Conservation (phyloP, 2,329 filamentous ascomycete species). For the Chaetomium sp. region DNA sequence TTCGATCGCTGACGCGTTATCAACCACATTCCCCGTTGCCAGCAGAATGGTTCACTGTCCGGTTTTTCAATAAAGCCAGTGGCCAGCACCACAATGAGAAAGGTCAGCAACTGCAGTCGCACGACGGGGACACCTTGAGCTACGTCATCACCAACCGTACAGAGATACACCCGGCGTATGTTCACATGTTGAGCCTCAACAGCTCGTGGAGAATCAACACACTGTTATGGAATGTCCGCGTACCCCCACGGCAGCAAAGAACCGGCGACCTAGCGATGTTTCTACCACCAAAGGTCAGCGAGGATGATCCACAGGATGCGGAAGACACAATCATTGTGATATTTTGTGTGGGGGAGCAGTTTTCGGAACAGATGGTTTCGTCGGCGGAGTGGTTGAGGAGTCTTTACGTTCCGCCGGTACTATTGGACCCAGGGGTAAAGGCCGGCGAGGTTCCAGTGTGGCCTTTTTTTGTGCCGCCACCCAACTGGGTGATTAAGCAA, state of each 20-base stretch:
- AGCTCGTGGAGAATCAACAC: constrained; percentile 13
- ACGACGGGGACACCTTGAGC: constrained; percentile 8
- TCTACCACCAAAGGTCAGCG: constrained; percentile 5
- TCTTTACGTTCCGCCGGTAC: constrained; percentile 14
- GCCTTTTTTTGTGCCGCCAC: constrained; percentile 15
- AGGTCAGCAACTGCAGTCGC: neutral
- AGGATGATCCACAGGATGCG: neutral
- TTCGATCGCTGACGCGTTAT: constrained; percentile 9
- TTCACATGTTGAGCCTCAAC: constrained; percentile 19
- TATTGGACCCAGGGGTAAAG: neutral
- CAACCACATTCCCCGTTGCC: constrained; percentile 9
- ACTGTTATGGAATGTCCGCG: constrained; percentile 14
- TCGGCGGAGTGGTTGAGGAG: constrained; percentile 11
- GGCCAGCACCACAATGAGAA: neutral
- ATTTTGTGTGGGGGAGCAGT: constrained; percentile 12
- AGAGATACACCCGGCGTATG: neutral
- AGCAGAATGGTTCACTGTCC: constrained; percentile 15
- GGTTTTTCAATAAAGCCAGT: constrained; percentile 11
- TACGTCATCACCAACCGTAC: constrained; percentile 12
- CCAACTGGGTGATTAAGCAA: constrained; percentile 13
- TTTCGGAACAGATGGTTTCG: constrained; percentile 1
- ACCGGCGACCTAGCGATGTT: constrained; percentile 10
- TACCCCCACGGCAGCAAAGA: constrained; percentile 6
- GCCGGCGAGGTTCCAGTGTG: neutral
- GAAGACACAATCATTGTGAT: constrained; percentile 17